These are phyloP conservation scores for Podospora conica DNA, from an alignment of 495 filamentous ascomycete genomes.

Conservation along the genomic window DNA sequence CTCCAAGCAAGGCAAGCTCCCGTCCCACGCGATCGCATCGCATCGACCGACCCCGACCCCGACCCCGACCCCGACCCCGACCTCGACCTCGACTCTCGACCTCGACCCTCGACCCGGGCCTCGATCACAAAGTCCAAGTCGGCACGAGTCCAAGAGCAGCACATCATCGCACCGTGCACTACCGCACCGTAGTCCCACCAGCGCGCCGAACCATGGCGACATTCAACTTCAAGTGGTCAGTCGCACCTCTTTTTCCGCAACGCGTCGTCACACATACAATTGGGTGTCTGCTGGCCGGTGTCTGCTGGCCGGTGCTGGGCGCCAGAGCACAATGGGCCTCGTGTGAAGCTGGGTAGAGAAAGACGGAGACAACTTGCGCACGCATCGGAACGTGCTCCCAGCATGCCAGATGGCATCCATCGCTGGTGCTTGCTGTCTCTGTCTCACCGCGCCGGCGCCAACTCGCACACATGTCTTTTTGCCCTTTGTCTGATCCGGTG, in stretches of 20 bases:
- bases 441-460: neutral
- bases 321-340: neutral
- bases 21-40: neutral
- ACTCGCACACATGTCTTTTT: conserved; percentile 14
- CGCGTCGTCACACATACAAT: neutral
- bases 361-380: conserved; percentile 9
- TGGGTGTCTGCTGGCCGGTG: neutral
- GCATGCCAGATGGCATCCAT: too few species aligned
- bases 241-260: conserved; percentile 10
- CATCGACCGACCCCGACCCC: neutral
- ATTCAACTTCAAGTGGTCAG: conserved; percentile 51
- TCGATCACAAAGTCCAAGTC: too few species aligned
- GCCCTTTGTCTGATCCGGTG: conserved; percentile 3
- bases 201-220: conserved; percentile 37
- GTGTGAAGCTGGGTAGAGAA: neutral
- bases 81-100: too few species aligned
- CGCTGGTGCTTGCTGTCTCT: too few species aligned
- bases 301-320: neutral
- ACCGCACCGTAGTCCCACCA: neutral
- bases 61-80: too few species aligned
- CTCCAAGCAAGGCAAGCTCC: neutral
- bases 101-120: too few species aligned
- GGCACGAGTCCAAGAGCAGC: too few species aligned
- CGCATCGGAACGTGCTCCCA: neutral
- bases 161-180: too few species aligned